These are phyloP conservation scores for Ensete ventricosum DNA, from an alignment of 176 grass and related monocot species.

Conservation along the genomic window DNA sequence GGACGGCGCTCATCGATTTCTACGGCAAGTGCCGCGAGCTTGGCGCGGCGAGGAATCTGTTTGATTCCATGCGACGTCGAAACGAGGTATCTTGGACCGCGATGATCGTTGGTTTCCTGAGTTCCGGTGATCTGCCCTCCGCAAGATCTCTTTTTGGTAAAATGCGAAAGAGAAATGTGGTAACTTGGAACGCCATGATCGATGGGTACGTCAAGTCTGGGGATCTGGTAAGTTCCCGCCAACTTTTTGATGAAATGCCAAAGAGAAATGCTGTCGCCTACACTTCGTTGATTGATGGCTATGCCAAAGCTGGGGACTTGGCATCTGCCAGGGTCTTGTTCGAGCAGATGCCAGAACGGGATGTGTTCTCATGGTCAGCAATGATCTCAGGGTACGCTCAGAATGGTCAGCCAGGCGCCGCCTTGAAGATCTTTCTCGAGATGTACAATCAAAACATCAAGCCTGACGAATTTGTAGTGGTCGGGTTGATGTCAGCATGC, in stretches of 20 bases:
- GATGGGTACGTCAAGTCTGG: slow-evolving; percentile 56
- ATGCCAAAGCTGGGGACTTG: slow-evolving; percentile 56
- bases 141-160: slow-evolving; percentile 46
- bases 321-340: slow-evolving; percentile 50
- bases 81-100: slow-evolving; percentile 63
- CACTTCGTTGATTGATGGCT: slow-evolving; percentile 69
- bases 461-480: slow-evolving; percentile 62
- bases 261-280: slow-evolving; percentile 29
- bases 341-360: slow-evolving; percentile 36
- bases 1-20: slow-evolving; percentile 70
- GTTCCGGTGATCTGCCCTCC: slow-evolving; percentile 25
- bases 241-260: slow-evolving; percentile 69
- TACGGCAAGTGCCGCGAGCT: slow-evolving; percentile 43
- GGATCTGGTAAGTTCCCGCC: slow-evolving; percentile 36
- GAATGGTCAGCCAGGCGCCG: slow-evolving; percentile 52
- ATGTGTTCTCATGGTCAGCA: slow-evolving; percentile 61
- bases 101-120: slow-evolving; percentile 35
- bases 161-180: slow-evolving; percentile 49
- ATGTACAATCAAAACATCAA: slow-evolving; percentile 39
- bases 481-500: slow-evolving; percentile 73
- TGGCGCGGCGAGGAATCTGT: slow-evolving; percentile 31
- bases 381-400: slow-evolving; percentile 85
- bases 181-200: slow-evolving; percentile 77
- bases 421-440: slow-evolving; percentile 54
- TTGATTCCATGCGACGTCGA: slow-evolving; percentile 42